Evolutionary conservation across 2,329 filamentous ascomycete species (phyloP).

Genomic region (Fusarium domesticum): DNA sequence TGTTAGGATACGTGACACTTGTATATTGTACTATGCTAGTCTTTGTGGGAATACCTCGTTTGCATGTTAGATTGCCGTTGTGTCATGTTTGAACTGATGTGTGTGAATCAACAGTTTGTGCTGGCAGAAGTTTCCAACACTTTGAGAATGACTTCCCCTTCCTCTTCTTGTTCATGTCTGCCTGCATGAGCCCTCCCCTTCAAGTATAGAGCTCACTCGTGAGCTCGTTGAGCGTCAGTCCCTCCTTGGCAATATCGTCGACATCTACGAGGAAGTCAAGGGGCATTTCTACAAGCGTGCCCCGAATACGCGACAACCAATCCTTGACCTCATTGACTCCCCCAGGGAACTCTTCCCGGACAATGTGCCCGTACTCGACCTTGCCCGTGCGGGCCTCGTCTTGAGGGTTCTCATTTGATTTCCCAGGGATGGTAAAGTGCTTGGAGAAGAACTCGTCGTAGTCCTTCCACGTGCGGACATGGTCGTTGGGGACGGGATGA

Average conservation of each 20-base stretch:
- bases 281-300: conserved; percentile 84
- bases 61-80: not conserved
- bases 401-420: conserved; percentile 50
- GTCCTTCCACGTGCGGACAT: conserved; percentile 66
- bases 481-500: conserved; percentile 71
- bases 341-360: conserved; percentile 71
- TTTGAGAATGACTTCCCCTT: not conserved
- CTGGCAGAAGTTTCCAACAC: not conserved
- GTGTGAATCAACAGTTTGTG: too few relatives aligned
- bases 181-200: too few relatives aligned
- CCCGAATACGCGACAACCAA: conserved; percentile 62
- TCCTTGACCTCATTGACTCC: conserved; percentile 73
- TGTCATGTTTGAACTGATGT: too few relatives aligned
- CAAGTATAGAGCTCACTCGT: conserved; percentile 71
- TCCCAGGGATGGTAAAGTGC: conserved; percentile 60
- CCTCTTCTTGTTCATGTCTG: not conserved
- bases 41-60: not conserved
- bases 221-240: conserved; percentile 67
- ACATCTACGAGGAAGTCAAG: conserved; percentile 78
- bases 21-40: not conserved
- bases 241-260: conserved; percentile 81
- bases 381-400: conserved; percentile 49
- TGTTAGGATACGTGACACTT: not conserved
- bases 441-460: conserved; percentile 69
- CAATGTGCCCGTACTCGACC: conserved; percentile 84